A percentile compares a stretch with the other conserved stretches of the same genome.
Conservation (phyloP, 345 rosid species). For the Viola odorata region DNA sequence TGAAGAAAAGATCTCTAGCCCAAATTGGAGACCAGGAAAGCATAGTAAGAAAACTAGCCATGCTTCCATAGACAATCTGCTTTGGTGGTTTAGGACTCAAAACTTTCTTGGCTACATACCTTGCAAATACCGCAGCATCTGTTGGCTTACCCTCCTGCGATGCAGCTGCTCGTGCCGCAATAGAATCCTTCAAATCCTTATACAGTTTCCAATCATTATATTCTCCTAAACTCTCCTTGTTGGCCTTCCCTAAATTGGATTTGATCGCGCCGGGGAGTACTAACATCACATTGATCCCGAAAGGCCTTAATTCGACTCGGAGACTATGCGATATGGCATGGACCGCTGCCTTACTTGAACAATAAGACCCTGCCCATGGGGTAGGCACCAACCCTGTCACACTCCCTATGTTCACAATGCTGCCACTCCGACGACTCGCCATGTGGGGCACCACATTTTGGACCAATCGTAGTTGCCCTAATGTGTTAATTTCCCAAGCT, state of each 20-base stretch:
- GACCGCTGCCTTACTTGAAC: constrained; percentile 57
- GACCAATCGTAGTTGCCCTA: constrained; percentile 57
- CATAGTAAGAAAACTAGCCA: constrained; percentile 49
- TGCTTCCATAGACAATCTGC: constrained; percentile 48
- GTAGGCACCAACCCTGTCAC: constrained; percentile 51
- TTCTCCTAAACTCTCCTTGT: constrained; percentile 21
- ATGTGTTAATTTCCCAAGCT: constrained; percentile 56
- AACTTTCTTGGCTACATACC: constrained; percentile 48
- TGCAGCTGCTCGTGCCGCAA: constrained; percentile 46
- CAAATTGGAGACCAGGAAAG: constrained; percentile 58
- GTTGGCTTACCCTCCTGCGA: constrained; percentile 47
- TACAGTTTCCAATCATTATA: constrained; percentile 55
- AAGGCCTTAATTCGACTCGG: constrained; percentile 50
- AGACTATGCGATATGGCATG: constrained; percentile 46
- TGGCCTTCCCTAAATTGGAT: constrained; percentile 46
- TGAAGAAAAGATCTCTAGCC: constrained; percentile 53
- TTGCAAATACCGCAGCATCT: constrained; percentile 37
- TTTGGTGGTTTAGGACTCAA: constrained; percentile 48
- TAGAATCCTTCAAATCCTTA: constrained; percentile 41
- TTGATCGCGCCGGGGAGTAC: constrained; percentile 51
- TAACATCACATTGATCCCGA: constrained; percentile 44
- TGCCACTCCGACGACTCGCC: constrained; percentile 42
- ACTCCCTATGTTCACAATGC: constrained; percentile 51
- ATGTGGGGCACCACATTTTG: constrained; percentile 65
- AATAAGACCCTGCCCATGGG: constrained; percentile 67